Evolutionary conservation across 2,329 filamentous ascomycete species (phyloP).

Genomic region (Claviceps sp.): DNA sequence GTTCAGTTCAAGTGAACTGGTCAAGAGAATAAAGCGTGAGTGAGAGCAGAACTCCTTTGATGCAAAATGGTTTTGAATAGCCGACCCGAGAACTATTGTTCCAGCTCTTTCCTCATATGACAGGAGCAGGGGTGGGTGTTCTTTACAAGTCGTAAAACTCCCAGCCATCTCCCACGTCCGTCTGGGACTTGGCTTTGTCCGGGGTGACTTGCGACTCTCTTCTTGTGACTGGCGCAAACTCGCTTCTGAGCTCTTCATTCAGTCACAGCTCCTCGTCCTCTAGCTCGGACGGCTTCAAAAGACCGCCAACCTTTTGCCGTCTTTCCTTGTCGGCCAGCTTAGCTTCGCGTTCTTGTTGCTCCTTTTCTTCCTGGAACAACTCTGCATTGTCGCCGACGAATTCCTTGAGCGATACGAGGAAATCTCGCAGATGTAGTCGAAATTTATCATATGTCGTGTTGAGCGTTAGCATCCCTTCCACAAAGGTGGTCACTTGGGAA

Average conservation of each 20-base stretch:
- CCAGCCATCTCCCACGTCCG: constrained; percentile 41
- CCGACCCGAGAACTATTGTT: not conserved
- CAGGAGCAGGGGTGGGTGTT: not conserved
- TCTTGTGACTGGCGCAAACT: constrained; percentile 34
- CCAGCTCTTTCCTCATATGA: not conserved
- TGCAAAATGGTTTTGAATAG: not conserved
- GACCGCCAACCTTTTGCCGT: constrained; percentile 84
- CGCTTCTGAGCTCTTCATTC: constrained; percentile 49
- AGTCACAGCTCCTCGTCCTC: constrained; percentile 89
- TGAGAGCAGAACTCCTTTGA: not conserved
- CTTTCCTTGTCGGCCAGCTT: constrained; percentile 83
- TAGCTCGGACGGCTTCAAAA: constrained; percentile 94
- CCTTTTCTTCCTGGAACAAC: constrained; percentile 85
- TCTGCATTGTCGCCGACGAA: constrained; percentile 93
- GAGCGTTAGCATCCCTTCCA: constrained; percentile 74
- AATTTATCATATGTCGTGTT: constrained; percentile 89
- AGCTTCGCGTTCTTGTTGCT: constrained; percentile 75
- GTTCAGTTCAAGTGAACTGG: not conserved
- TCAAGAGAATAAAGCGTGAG: not conserved
- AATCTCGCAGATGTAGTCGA: constrained; percentile 90
- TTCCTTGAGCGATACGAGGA: constrained; percentile 93
- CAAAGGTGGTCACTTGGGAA: constrained; percentile 77
- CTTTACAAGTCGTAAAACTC: constrained; percentile 47
- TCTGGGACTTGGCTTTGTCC: constrained; percentile 14
- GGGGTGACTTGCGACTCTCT: constrained; percentile 8